A percentile compares a stretch with the other conserved stretches of the same genome.
These are phyloP conservation scores for Annulohypoxylon moriforme DNA, from an alignment of 495 filamentous ascomycete genomes.

Conservation along the genomic window DNA sequence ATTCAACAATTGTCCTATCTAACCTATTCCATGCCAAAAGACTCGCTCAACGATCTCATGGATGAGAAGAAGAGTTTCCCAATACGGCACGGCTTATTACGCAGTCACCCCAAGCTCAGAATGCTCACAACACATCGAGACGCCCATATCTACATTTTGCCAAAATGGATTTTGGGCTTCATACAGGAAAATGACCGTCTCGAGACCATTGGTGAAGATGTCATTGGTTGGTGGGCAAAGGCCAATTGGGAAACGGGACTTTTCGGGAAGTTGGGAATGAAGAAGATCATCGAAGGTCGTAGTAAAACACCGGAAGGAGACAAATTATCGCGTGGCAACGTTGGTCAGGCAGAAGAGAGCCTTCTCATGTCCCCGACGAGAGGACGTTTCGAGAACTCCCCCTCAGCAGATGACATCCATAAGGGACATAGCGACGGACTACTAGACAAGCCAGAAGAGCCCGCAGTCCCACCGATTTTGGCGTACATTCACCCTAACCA, in stretches of 20 bases:
- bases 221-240: slow-evolving; percentile 96
- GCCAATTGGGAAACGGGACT: slow-evolving; percentile 88
- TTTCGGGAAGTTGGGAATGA: slow-evolving; percentile 77
- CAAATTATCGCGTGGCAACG: slow-evolving; percentile 24
- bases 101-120: slow-evolving; percentile 76
- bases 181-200: slow-evolving; percentile 79
- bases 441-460: slow-evolving; percentile 28
- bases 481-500: slow-evolving; percentile 75
- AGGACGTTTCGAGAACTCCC: slow-evolving; percentile 41
- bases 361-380: slow-evolving; percentile 39
- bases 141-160: slow-evolving; percentile 92
- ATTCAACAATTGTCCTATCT: slow-evolving; percentile 71
- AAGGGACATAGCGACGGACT: slow-evolving; percentile 29
- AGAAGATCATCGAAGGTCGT: slow-evolving; percentile 67
- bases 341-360: slow-evolving; percentile 20
- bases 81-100: slow-evolving; percentile 75
- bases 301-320: slow-evolving; percentile 26
- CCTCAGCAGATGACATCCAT: slow-evolving; percentile 29
- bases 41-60: slow-evolving; percentile 82
- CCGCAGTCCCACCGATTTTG: slow-evolving; percentile 74
- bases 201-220: slow-evolving; percentile 89
- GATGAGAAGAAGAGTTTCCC: slow-evolving; percentile 77
- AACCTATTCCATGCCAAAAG: slow-evolving; percentile 81
- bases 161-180: slow-evolving; percentile 89
- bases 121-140: slow-evolving; percentile 85